Base-by-base conservation (phyloP, 345 rosid genomes). In the Melaleuca alternifolia region DNA sequence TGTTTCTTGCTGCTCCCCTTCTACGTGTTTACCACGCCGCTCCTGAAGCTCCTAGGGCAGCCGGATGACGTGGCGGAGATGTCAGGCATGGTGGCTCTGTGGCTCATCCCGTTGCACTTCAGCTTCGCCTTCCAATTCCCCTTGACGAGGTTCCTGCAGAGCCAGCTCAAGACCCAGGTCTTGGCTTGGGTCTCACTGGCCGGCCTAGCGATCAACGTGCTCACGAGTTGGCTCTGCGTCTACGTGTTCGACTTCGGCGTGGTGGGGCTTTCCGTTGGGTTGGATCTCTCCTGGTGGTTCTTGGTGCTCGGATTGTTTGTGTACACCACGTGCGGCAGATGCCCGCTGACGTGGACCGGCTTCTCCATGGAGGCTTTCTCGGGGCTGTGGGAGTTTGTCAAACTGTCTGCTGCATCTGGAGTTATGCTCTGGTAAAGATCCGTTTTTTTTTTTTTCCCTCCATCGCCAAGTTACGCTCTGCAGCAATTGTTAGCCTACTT, bases 41-140 rank as follows among this genome's bases (percentile, higher is more conserved):
- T 88, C 26, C 86, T 88, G 18, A 84, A 62, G 85, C 52, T 89
- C 59, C 87, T 89, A 1, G 89, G 88, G 50, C 88, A 82, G 87
- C 89, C 93, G 6, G 91, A 92, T 4, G 90, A 90, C 1, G 91
- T 92, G 57, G 93, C 91, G 3, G 93, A 92, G 89, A 41, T 76
- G 87, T 82, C 92, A 5, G 88, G 89, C 44, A 24, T 85, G 26
- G 91, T 90, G 28, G 91, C 92, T 3, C 16, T 82, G 7, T 92
- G 92, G 92, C 53, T 92, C 13, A 77, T 92, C 50, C 93, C 93
- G 1, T 41, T 92, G 48, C 92, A 92, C 84, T 92, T 92, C 89
- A 92, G 93, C 91, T 92, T 89, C 51, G 93, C 93, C 24, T 90
- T 92, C 56, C 84, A 77, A 33, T 89, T 90, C 85, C 93, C 92